Conservation (phyloP, 306 rosid genomes). For the Prinsepia uniflora region DNA sequence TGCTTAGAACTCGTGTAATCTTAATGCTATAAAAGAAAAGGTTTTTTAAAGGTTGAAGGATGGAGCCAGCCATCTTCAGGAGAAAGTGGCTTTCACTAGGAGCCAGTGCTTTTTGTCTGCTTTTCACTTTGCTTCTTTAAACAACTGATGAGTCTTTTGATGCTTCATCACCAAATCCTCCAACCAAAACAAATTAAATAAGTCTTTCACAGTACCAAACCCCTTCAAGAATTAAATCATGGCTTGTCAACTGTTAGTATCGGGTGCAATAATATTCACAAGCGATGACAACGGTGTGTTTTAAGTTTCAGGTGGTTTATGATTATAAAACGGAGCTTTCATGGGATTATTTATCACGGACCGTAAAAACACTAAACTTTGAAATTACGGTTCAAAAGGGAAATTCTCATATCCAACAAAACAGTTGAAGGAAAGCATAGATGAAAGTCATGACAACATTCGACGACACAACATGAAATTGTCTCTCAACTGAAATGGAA, state of each 20-base stretch:
- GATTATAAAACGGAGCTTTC: too few species aligned
- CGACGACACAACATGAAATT: not conserved
- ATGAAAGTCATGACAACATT: not conserved
- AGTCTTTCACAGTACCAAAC: too few species aligned
- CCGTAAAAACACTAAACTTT: too few species aligned
- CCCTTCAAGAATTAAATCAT: too few species aligned
- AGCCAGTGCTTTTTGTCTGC: constrained; percentile 26
- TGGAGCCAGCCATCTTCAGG: constrained; percentile 19
- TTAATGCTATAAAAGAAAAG: not conserved
- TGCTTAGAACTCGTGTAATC: not conserved
- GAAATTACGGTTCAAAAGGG: not conserved
- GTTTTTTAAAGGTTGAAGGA: not conserved
- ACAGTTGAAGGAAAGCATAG: not conserved
- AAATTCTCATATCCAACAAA: not conserved
- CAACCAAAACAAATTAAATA: not conserved
- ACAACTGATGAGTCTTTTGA: constrained; percentile 6
- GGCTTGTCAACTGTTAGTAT: too few species aligned
- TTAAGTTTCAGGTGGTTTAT: too few species aligned
- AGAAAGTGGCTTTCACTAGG: constrained; percentile 21
- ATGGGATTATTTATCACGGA: too few species aligned
- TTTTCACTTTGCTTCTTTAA: constrained; percentile 7
- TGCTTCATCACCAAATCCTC: not conserved
- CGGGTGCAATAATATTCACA: too few species aligned
- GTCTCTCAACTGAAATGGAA: not conserved
- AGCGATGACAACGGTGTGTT: too few species aligned